These are phyloP conservation scores for Cicer chorassanicum DNA, from an alignment of 306 rosid genomes.

Conservation along the genomic window DNA sequence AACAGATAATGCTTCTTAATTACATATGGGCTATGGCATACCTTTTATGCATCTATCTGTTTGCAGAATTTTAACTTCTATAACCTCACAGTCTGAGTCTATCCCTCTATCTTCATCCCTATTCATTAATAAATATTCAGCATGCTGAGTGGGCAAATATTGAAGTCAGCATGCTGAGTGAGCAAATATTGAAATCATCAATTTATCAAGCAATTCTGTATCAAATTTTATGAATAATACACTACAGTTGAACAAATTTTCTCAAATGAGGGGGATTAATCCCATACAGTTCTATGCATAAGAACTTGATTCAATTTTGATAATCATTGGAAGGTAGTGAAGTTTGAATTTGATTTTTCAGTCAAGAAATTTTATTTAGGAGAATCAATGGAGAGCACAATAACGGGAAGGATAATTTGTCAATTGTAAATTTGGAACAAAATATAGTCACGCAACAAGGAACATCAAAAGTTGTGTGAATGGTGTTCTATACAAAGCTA, in stretches of 20 bases:
- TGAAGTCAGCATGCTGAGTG: conserved; percentile 8
- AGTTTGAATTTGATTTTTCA: conserved; percentile 6
- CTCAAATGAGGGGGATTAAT: conserved; percentile 9
- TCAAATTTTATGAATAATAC: not conserved
- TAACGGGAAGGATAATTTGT: not conserved
- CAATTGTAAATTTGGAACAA: not conserved
- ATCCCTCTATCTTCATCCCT: conserved; percentile 28
- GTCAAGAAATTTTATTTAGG: conserved; percentile 11
- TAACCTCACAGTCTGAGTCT: not conserved
- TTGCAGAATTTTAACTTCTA: not conserved
- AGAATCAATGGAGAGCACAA: not conserved
- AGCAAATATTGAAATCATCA: not conserved
- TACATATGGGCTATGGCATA: not conserved
- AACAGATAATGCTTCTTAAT: not conserved
- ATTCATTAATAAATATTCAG: not conserved
- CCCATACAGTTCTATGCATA: not conserved
- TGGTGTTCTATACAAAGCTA: conserved; percentile 26
- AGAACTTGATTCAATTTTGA: conserved; percentile 17
- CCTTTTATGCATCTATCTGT: conserved; percentile 14
- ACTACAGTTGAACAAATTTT: conserved; percentile 12
- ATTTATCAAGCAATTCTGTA: not conserved
- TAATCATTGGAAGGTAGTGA: not conserved
- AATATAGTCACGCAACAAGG: not conserved
- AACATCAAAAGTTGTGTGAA: not conserved
- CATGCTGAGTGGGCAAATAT: not conserved